Percentiles rank a stretch among this genome's conserved stretches.
Conservation (phyloP, 176 grass and related monocot species). For the Puccinellia tenuiflora region DNA sequence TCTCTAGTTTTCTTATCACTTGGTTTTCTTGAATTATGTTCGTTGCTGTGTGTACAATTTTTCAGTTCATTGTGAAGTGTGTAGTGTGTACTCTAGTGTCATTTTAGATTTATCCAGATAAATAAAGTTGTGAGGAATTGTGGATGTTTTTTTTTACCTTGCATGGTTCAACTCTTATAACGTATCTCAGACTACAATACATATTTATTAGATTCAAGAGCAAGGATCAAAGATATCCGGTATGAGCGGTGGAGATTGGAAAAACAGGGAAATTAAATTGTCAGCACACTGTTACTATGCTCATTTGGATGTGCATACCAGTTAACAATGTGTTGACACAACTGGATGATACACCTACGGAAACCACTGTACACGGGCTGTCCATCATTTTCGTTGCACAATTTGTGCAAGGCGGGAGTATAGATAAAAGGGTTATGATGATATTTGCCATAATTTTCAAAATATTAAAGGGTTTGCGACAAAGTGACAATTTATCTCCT, state of each 20-base stretch:
- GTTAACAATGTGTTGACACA: too few relatives aligned
- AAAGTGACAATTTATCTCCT: too few relatives aligned
- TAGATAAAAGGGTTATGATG: too few relatives aligned
- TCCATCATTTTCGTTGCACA: too few relatives aligned
- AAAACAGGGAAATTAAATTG: not conserved
- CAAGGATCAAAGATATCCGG: not conserved
- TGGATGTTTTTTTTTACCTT: not conserved
- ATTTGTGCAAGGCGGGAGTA: too few relatives aligned
- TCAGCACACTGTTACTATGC: not conserved
- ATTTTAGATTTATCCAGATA: not conserved
- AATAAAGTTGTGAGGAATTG: conserved; percentile 32
- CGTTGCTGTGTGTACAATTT: not conserved
- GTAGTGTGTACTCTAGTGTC: conserved; percentile 12
- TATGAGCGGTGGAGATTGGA: not conserved
- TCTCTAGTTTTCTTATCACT: conserved; percentile 13
- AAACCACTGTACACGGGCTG: too few relatives aligned
- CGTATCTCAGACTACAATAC: not conserved
- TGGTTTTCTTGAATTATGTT: not conserved
- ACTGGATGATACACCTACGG: too few relatives aligned
- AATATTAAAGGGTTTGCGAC: too few relatives aligned
- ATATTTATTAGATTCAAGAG: not conserved
- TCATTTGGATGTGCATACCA: not conserved
- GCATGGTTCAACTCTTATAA: not conserved
- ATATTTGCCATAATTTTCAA: too few relatives aligned
- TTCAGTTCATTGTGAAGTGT: not conserved